phyloP scores from a whole-genome alignment of 2,329 filamentous ascomycete genomes.

The Grosmannia huntii region DNA sequence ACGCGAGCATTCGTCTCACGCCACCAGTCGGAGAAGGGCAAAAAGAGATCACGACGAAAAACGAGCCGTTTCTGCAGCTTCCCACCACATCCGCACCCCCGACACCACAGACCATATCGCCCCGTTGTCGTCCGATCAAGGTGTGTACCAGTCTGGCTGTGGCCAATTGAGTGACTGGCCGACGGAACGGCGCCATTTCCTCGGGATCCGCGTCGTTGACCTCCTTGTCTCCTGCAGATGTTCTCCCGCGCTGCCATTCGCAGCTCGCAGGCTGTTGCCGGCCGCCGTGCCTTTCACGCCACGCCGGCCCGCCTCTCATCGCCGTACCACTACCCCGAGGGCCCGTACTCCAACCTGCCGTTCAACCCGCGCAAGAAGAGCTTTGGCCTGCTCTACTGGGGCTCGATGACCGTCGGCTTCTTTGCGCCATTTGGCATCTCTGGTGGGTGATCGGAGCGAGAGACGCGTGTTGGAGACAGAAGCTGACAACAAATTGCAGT shows the following conservation, averaged over 20 bases:
- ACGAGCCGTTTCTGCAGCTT: constrained; percentile 1
- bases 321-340: constrained; percentile 98
- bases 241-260: constrained; percentile 53
- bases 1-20: constrained; percentile 8
- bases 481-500: constrained; percentile 22
- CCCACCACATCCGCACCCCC: background rate
- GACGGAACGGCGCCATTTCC: background rate
- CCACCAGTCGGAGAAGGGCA: constrained; percentile 10
- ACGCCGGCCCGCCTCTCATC: constrained; percentile 74
- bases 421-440: constrained; percentile 51
- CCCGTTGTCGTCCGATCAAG: background rate
- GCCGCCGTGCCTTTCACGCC: constrained; percentile 88
- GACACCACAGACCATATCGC: background rate
- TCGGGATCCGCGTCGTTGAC: background rate
- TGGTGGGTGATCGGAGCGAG: constrained; percentile 28
- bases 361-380: constrained; percentile 90
- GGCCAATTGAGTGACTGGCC: background rate
- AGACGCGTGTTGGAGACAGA: background rate
- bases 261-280: constrained; percentile 39
- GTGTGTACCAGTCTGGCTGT: background rate
- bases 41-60: constrained; percentile 9
- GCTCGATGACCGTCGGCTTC: constrained; percentile 48
- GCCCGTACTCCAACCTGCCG: constrained; percentile 84
- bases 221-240: constrained; percentile 46
- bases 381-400: constrained; percentile 77